Percentiles rank a stretch among this genome's conserved stretches.
Conservation (phyloP, 495 filamentous ascomycete genomes). For the Mytilinidion resinicola region DNA sequence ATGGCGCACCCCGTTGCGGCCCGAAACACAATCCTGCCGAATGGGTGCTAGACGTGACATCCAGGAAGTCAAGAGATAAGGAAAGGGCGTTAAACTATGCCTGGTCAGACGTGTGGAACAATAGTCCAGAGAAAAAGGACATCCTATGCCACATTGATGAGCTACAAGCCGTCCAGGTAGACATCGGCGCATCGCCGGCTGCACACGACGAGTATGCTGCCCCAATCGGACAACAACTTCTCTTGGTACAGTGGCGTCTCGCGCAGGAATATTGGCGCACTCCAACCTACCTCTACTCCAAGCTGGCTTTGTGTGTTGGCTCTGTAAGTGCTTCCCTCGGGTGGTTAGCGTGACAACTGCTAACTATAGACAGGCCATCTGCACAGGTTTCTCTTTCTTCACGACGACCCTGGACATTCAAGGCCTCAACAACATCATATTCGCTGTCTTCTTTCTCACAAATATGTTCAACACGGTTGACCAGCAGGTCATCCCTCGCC, state of each 20-base stretch:
- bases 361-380: slow-evolving; percentile 5
- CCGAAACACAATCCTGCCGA: slow-evolving; percentile 13
- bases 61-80: slow-evolving; percentile 63
- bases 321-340: slow-evolving; percentile 2
- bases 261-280: slow-evolving; percentile 11
- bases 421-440: slow-evolving; percentile 6
- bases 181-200: background rate
- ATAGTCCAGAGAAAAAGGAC: background rate
- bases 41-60: slow-evolving; percentile 64
- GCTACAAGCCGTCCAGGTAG: background rate
- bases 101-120: slow-evolving; percentile 46
- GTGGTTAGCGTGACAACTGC: background rate
- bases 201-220: background rate
- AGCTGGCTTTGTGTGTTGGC: slow-evolving; percentile 5
- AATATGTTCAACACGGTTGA: slow-evolving; percentile 7
- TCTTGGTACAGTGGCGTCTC: background rate
- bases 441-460: slow-evolving; percentile 7
- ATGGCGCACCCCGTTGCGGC: slow-evolving; percentile 1
- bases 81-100: slow-evolving; percentile 80
- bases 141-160: background rate
- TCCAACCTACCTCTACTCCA: slow-evolving; percentile 10
- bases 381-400: slow-evolving; percentile 5
- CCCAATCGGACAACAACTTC: slow-evolving; percentile 2
- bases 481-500: slow-evolving; percentile 10
- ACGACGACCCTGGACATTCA: slow-evolving; percentile 2